Percentiles rank a stretch among this genome's conserved stretches.
These are phyloP conservation scores for Cinnamomum micranthum DNA, from an alignment of 164 flowering plant species.

Conservation along the genomic window DNA sequence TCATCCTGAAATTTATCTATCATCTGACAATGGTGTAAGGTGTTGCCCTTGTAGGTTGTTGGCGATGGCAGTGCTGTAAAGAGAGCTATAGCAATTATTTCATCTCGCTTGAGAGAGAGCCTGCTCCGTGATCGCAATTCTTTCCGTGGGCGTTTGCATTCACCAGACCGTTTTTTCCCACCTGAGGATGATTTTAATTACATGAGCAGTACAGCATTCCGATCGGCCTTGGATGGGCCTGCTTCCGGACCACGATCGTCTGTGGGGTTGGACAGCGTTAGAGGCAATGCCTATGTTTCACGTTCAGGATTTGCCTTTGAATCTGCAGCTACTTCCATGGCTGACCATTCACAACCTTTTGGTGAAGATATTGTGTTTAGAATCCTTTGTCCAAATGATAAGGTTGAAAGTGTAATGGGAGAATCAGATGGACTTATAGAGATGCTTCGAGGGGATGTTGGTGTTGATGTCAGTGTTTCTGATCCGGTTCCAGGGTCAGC, in stretches of 20 bases:
- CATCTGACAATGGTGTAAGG: no score
- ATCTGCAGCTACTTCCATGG: constrained; percentile 35
- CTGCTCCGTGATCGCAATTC: constrained; percentile 91
- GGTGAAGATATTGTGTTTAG: constrained; percentile 79
- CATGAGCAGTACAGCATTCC: constrained; percentile 29
- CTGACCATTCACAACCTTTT: constrained; percentile 46
- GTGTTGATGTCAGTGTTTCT: constrained; percentile 72
- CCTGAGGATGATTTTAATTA: constrained; percentile 78
- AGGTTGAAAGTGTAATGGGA: constrained; percentile 65
- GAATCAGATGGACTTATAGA: constrained; percentile 77
- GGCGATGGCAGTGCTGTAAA: constrained; percentile 79
- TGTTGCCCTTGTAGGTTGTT: constrained; percentile 45
- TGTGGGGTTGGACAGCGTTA: constrained; percentile 24
- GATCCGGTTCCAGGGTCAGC: constrained; percentile 66
- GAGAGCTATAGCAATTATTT: constrained; percentile 67
- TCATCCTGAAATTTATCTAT: no score
- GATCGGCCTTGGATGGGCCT: constrained; percentile 48
- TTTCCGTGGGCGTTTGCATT: constrained; percentile 58
- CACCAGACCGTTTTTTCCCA: constrained; percentile 67
- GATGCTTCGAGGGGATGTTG: constrained; percentile 80
- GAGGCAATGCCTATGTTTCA: constrained; percentile 42
- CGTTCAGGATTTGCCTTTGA: constrained; percentile 46
- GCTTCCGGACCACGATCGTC: constrained; percentile 41
- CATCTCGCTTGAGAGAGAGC: constrained; percentile 94
- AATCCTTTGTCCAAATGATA: constrained; percentile 84